Base-by-base conservation (phyloP, 1,284 basidiomycete genomes). In the Fistulina hepatica region DNA sequence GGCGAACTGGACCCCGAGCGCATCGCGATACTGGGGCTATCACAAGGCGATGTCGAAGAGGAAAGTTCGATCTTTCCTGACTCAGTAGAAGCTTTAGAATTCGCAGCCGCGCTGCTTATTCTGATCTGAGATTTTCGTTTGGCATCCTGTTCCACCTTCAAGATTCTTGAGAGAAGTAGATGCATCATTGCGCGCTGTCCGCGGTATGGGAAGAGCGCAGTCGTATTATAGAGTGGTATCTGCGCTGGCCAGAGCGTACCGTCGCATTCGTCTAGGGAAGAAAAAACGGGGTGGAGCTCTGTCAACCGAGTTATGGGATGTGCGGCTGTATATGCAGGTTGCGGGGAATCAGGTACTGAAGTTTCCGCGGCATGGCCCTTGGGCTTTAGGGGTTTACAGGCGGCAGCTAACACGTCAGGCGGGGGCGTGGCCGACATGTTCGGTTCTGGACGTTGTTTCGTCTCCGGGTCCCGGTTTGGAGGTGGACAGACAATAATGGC, bases 401-500 rank as follows among this genome's bases (percentile, higher is more conserved):
- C n/a, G n/a, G n/a, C n/a, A n/a, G n/a, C n/a, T n/a, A n/a, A n/a
- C n/a, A n/a, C n/a, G n/a, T n/a, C n/a, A n/a, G n/a, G n/a, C 34
- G 54, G 45, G 26, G 76, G 74, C 4, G 57, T 41, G 2, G 65
- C 41, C 2, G 65, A 63, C 52, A 62, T 57, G 11, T 60, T 59
- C 0, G 63, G 58, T 21, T 50, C 41, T 9, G 71, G 68, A n/a
- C 66, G 58, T 39, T 55, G 37, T 39, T 64, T 67, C 4, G 71
- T 73, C 20, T 44, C 44, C 16, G 65, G 64, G 48, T 80, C 60
- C 35, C 61, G 69, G 44, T 80, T 79, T 22, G 73, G 57, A 2
- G 79, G 77, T n/a, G 81, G 80, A 5, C 77, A 66, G n/a, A 82
- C 64, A 17, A 85, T 53, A 20, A 84, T 54, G 11, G 79, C 81